Conservation (phyloP, 768 basidiomycete species). For the Boletus tomentosulus region DNA sequence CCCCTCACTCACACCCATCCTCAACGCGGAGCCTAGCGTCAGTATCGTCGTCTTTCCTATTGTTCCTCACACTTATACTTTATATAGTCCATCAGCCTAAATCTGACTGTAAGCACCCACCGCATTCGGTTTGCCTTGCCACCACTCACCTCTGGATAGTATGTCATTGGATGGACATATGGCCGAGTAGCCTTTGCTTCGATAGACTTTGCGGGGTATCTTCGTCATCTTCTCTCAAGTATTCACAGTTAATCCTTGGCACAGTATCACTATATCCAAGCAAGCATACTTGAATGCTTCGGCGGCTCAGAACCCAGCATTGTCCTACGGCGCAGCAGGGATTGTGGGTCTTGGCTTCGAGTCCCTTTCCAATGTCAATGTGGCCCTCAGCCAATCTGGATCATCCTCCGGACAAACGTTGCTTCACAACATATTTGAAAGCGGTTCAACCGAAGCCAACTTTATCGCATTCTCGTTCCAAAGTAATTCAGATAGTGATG, state of each 20-base stretch:
- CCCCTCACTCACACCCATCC: slow-evolving; percentile 43
- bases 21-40: slow-evolving; percentile 48
- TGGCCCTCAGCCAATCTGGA: slow-evolving; percentile 51
- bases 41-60: slow-evolving; percentile 9
- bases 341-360: slow-evolving; percentile 78
- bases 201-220: slow-evolving; percentile 68
- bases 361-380: slow-evolving; percentile 69
- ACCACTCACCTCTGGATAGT: slow-evolving; percentile 38
- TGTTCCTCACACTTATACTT: slow-evolving; percentile 4
- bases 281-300: slow-evolving; percentile 73
- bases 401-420: slow-evolving; percentile 62
- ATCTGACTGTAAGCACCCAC: slow-evolving; percentile 51
- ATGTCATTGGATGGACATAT: slow-evolving; percentile 76
- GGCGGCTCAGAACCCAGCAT: slow-evolving; percentile 64
- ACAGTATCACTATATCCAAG: slow-evolving; percentile 55
- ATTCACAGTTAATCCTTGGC: slow-evolving; percentile 5
- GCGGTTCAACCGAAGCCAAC: slow-evolving; percentile 68
- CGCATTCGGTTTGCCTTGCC: background rate
- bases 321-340: slow-evolving; percentile 66
- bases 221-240: slow-evolving; percentile 6
- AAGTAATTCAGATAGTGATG: slow-evolving; percentile 49
- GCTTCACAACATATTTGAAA: slow-evolving; percentile 70
- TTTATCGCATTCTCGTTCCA: slow-evolving; percentile 77
- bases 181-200: slow-evolving; percentile 61
- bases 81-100: slow-evolving; percentile 43